Evolutionary conservation across 2,329 filamentous ascomycete genomes (phyloP), one percentile per base, ranked within the genome.

Genomic region (Zymoseptoria brevis): DNA sequence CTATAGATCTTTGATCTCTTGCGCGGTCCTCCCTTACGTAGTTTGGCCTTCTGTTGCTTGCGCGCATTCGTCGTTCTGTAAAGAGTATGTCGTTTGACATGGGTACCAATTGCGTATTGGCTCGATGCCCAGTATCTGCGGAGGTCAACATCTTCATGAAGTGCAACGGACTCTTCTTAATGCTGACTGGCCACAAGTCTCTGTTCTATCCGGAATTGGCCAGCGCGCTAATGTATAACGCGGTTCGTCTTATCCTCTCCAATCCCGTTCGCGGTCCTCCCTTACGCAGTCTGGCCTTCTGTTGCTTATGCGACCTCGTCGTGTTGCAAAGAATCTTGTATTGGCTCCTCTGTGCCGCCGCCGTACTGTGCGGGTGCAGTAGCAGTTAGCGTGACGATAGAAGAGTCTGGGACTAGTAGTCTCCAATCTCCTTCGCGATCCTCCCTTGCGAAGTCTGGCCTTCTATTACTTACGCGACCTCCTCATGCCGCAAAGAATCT

Each of bases 161-260:
- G 29, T 35, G 30, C 30, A 35, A 35, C 30, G 13, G 8, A 6
- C 13, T 35, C 13, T 59, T 19, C 9, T 55, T 26, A 19, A 22
- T 8, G 9, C 19, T 22, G 4, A 22, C 21, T 52, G 13, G n/a
- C 49, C 22, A 8, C 45, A 26, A 16, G 29, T 21, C 13, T 19
- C 45, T 50, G 3, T 19, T 35, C 19, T 2, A 54, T 2, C 7
- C 53, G 51, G 22, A 50, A 19, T 22, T 49, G 53, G 11, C 19
- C 41, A 29, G 55, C 60, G 8, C 53, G 61, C n/a, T 59, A 41
- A 19, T 64, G 66, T 21, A 60, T 65, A 9, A 62, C 8, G 8
- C 21, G 30, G 56, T 65, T 65, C 8, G 66, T 54, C 8, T 59
- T 57, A 24, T 57, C 50, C 30, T 35, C 30, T 22, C 35, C 7